phyloP scores from a whole-genome alignment of 2,329 filamentous ascomycete genomes.

The Blastomyces parvus region DNA sequence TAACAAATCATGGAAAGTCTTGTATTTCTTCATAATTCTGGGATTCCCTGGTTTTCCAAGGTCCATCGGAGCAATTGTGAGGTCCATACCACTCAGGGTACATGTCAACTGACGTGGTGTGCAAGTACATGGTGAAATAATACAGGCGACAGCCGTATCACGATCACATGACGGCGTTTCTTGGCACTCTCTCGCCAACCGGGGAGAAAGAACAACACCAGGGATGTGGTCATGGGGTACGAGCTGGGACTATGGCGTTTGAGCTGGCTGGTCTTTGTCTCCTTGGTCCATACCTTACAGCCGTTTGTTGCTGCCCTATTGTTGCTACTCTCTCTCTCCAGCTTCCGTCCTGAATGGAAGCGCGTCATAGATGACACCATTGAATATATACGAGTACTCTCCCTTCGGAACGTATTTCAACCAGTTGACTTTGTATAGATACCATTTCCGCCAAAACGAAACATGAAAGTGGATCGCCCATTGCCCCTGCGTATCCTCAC shows the following conservation, averaged over 20 bases:
- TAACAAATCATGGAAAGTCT: background rate
- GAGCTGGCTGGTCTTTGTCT: background rate
- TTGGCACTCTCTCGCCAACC: background rate
- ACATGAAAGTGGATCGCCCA: slow-evolving; percentile 18
- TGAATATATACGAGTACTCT: background rate
- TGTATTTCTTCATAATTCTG: background rate
- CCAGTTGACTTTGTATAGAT: background rate
- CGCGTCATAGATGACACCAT: background rate
- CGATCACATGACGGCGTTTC: background rate
- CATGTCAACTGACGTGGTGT: too few relatives aligned
- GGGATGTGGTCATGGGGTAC: background rate
- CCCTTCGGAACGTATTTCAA: background rate
- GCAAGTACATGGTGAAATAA: too few relatives aligned
- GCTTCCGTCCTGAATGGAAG: too few relatives aligned
- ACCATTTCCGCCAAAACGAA: background rate
- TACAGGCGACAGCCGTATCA: too few relatives aligned
- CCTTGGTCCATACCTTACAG: background rate
- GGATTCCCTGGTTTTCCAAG: background rate
- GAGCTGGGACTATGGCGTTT: background rate
- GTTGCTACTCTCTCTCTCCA: background rate
- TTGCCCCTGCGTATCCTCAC: slow-evolving; percentile 43
- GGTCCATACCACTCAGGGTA: background rate
- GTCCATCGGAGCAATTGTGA: background rate
- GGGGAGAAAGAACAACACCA: background rate
- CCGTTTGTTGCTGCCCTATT: background rate